phyloP scores from a whole-genome alignment of 306 rosid genomes.

The Begonia masoniana region DNA sequence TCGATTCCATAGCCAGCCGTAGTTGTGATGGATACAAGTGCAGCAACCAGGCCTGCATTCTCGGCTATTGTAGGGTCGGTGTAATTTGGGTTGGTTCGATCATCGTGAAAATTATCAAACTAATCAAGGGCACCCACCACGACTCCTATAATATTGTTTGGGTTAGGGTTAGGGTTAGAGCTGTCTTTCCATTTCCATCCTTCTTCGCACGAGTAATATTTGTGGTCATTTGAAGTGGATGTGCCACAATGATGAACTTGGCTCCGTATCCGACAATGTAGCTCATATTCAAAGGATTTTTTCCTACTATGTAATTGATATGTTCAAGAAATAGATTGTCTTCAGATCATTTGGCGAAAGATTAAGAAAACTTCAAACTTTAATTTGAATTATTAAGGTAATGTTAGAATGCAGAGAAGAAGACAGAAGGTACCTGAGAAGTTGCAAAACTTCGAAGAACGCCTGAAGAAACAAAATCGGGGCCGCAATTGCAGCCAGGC shows the following conservation, averaged over 20 bases:
- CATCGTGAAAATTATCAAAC: constrained; percentile 32
- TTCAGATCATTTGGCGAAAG: too few species aligned
- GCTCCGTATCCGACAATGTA: constrained; percentile 34
- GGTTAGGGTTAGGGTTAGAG: constrained; percentile 14
- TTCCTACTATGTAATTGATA: constrained; percentile 50
- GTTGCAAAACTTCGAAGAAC: constrained; percentile 36
- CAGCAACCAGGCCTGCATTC: constrained; percentile 61
- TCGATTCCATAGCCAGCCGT: constrained; percentile 31
- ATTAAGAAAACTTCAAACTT: too few species aligned
- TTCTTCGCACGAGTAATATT: constrained; percentile 28
- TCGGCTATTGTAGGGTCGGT: constrained; percentile 54
- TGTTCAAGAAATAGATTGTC: constrained; percentile 4
- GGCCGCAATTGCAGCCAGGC: constrained; percentile 46
- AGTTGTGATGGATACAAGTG: constrained; percentile 34
- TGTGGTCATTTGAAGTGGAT: constrained; percentile 1
- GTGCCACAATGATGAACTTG: too few species aligned
- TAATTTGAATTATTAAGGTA: too few species aligned
- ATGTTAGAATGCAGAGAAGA: background rate
- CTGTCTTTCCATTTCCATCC: constrained; percentile 48
- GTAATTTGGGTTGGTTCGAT: constrained; percentile 18
- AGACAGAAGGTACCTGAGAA: constrained; percentile 34
- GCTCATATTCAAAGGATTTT: constrained; percentile 61
- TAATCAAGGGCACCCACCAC: constrained; percentile 60
- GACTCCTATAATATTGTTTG: constrained; percentile 43
- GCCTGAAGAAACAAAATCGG: constrained; percentile 11